phyloP scores from a whole-genome alignment of 352 stramenopile species.

The Thraustochytrium striatum region DNA sequence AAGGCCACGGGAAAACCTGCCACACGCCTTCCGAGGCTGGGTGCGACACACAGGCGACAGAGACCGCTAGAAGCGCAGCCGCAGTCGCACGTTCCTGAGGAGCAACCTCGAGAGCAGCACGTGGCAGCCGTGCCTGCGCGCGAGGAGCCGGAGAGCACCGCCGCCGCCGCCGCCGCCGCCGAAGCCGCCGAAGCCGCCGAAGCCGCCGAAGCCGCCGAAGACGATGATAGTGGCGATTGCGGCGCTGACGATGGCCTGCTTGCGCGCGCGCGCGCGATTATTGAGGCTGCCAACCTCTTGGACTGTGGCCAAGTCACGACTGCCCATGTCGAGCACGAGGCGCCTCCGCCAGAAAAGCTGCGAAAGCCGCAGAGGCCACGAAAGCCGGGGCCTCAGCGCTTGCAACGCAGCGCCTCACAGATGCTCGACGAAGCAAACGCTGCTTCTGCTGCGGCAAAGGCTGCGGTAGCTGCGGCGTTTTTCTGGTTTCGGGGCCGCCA shows the following conservation, averaged over 20 bases:
- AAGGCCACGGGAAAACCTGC: too few species aligned
- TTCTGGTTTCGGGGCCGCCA: too few species aligned
- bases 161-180: not conserved
- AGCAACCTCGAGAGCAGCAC: not conserved
- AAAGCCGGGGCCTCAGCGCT: not conserved
- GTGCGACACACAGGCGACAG: too few species aligned
- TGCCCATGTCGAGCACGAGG: too few species aligned
- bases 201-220: too few species aligned
- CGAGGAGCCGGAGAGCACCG: not conserved
- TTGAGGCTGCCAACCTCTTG: not conserved
- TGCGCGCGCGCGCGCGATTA: not conserved
- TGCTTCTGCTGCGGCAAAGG: not conserved
- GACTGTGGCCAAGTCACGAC: too few species aligned
- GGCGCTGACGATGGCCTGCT: constrained; percentile 6
- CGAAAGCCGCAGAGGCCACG: not conserved
- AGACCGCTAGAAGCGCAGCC: not conserved
- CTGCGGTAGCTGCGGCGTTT: too few species aligned
- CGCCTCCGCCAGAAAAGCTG: too few species aligned
- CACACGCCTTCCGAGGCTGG: too few species aligned
- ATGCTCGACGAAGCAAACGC: not conserved
- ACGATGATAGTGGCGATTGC: not conserved
- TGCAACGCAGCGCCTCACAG: not conserved
- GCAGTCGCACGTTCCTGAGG: not conserved
- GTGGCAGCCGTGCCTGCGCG: not conserved
- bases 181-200: not conserved